Evolutionary conservation across 1,284 basidiomycete genomes (phyloP), one percentile per base, ranked within the genome.

Genomic region (Xerocomus minutiporus): DNA sequence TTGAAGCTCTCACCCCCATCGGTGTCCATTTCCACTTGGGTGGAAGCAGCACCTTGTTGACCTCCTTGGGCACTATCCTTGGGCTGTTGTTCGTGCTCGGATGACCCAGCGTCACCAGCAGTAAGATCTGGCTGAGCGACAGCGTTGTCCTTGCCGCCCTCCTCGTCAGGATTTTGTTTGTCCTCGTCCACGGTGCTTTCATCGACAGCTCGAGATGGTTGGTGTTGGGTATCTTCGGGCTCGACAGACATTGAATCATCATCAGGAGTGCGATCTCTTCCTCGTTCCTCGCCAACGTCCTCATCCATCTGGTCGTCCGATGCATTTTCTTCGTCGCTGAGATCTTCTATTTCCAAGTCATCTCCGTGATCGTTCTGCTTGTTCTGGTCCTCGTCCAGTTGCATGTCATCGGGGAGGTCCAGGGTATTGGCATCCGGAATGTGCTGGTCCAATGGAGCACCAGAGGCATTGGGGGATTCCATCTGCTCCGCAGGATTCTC

Each of bases 331-430:
- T 73, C 75, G n/a, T 72, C 75, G n/a, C 74, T 70, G 52, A 70
- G 58, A 8, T 72, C 73, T 44, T 73, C 71, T 56, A 73, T 70
- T 3, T 63, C 68, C 2, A 52, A 40, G 26, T 72, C 69, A 42
- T 69, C 74, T 26, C 13, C 60, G 2, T 66, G 61, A 26, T 71
- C 66, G 34, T 72, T 69, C 15, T 51, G 55, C 20, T 72, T 73
- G 42, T 71, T 73, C 36, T 74, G 73, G 23, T 56, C 61, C 32
- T 59, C 67, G n/a, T 72, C 83, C 6, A 95, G 70, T 53, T 91
- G 75, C 68, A 95, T 76, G 60, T 93, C 85, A 36, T 93, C 91
- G 0, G 93, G 93, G 13, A 95, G 76, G 62, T 95, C 88, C 47
- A 96, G 77, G 4, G 83, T 84, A 50, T 93, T 78, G 6, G 84